Evolutionary conservation across 1,284 basidiomycete species (phyloP).

Genomic region (Singerocomus rubriflavus): DNA sequence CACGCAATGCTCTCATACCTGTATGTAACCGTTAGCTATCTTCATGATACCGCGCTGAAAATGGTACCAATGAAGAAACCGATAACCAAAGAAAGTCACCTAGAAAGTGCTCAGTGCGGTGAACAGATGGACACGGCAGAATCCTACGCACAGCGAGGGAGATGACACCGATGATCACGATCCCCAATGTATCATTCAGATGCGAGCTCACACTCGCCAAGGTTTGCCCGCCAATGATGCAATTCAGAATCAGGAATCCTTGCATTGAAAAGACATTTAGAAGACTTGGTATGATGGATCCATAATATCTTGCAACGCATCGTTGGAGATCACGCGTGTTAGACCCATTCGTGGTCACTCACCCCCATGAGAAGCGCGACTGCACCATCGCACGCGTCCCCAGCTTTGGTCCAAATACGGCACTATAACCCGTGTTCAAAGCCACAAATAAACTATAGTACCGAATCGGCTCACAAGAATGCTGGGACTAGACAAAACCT

Average conservation of each 20-base stretch:
- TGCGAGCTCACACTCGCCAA: slow-evolving; percentile 56
- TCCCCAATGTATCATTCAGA: slow-evolving; percentile 58
- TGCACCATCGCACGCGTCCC: slow-evolving; percentile 65
- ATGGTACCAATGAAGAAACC: slow-evolving; percentile 52
- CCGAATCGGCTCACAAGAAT: slow-evolving; percentile 46
- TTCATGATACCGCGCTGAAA: background rate
- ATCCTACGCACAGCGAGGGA: slow-evolving; percentile 51
- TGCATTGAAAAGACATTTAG: slow-evolving; percentile 63
- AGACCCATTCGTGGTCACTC: slow-evolving; percentile 2
- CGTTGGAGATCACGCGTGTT: background rate
- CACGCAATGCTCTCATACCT: slow-evolving; percentile 59
- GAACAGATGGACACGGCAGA: background rate
- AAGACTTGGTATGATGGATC: slow-evolving; percentile 58
- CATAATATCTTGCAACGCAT: slow-evolving; percentile 45
- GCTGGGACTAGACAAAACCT: slow-evolving; percentile 41
- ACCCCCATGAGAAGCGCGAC: slow-evolving; percentile 56
- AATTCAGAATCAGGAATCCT: slow-evolving; percentile 71
- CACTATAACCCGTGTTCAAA: slow-evolving; percentile 32
- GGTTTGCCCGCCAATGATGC: slow-evolving; percentile 73
- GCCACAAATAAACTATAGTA: background rate
- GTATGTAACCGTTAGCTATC: background rate
- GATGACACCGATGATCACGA: slow-evolving; percentile 72
- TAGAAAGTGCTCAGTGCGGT: slow-evolving; percentile 18
- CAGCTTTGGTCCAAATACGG: slow-evolving; percentile 58
- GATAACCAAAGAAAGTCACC: slow-evolving; percentile 61